phyloP scores from a whole-genome alignment of 768 basidiomycete species.

The Naganishia randhawae region DNA sequence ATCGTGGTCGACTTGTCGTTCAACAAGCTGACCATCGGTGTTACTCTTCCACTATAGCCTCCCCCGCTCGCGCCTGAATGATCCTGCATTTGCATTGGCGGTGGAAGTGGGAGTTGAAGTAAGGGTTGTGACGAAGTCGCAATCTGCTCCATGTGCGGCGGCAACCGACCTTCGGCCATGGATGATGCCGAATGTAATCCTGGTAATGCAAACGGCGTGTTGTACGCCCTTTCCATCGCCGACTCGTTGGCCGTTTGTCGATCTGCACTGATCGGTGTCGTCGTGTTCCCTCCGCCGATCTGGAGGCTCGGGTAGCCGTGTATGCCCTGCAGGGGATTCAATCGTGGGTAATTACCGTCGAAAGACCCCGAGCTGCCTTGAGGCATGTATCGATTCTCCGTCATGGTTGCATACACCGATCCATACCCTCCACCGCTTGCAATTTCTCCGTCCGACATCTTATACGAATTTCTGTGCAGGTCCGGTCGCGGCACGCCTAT shows the following conservation, averaged over 20 bases:
- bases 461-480: slow-evolving; percentile 1
- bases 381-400: slow-evolving; percentile 16
- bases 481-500: neutral
- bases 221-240: neutral
- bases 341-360: neutral
- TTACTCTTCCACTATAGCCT: neutral
- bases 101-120: neutral
- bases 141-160: slow-evolving; percentile 16
- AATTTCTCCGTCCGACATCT: neutral
- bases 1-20: slow-evolving; percentile 6
- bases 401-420: neutral
- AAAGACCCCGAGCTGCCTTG: neutral
- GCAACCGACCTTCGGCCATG: slow-evolving; percentile 4
- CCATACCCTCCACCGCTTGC: slow-evolving; percentile 6
- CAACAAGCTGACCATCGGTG: slow-evolving; percentile 10
- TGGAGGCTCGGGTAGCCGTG: slow-evolving; percentile 1
- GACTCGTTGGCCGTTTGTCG: neutral
- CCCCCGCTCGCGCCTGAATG: neutral
- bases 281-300: neutral
- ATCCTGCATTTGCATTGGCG: neutral
- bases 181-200: neutral
- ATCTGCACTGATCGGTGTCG: slow-evolving; percentile 17
- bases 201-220: slow-evolving; percentile 11
- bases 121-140: neutral
- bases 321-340: neutral